Evolutionary conservation across 768 basidiomycete genomes (phyloP).

Genomic region (Lyophyllum shimeji): DNA sequence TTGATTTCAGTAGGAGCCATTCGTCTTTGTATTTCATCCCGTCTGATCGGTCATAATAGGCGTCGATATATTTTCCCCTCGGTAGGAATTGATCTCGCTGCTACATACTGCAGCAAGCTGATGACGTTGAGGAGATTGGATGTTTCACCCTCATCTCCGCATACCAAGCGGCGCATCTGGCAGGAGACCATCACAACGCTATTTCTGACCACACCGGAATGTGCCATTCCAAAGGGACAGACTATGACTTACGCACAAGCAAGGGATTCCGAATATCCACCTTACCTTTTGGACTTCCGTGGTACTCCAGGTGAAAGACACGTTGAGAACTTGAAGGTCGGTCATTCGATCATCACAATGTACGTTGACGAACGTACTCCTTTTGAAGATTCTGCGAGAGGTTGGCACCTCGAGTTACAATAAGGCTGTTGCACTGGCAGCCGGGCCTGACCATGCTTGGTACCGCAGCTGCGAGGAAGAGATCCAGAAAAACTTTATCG

Average conservation of each 20-base stretch:
- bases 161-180: slow-evolving; percentile 73
- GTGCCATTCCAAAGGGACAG: slow-evolving; percentile 58
- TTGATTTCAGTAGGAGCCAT: slow-evolving; percentile 68
- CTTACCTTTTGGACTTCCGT: slow-evolving; percentile 64
- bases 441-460: slow-evolving; percentile 47
- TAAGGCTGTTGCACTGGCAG: slow-evolving; percentile 46
- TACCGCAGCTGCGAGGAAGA: slow-evolving; percentile 46
- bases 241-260: slow-evolving; percentile 60
- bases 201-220: slow-evolving; percentile 57
- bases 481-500: slow-evolving; percentile 58
- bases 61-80: slow-evolving; percentile 80
- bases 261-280: slow-evolving; percentile 57
- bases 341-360: neutral
- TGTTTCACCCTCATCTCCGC: slow-evolving; percentile 52
- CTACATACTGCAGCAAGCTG: neutral
- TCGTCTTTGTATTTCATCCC: neutral
- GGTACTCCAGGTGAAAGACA: slow-evolving; percentile 71
- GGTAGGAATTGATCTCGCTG: slow-evolving; percentile 33
- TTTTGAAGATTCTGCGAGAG: slow-evolving; percentile 66
- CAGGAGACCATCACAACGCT: slow-evolving; percentile 74
- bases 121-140: slow-evolving; percentile 45
- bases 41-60: slow-evolving; percentile 35
- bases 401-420: slow-evolving; percentile 58
- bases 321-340: slow-evolving; percentile 76
- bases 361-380: neutral